Evolutionary conservation across 345 rosid genomes (phyloP), one percentile per base, ranked within the genome.

Genomic region (Salix suchowensis): DNA sequence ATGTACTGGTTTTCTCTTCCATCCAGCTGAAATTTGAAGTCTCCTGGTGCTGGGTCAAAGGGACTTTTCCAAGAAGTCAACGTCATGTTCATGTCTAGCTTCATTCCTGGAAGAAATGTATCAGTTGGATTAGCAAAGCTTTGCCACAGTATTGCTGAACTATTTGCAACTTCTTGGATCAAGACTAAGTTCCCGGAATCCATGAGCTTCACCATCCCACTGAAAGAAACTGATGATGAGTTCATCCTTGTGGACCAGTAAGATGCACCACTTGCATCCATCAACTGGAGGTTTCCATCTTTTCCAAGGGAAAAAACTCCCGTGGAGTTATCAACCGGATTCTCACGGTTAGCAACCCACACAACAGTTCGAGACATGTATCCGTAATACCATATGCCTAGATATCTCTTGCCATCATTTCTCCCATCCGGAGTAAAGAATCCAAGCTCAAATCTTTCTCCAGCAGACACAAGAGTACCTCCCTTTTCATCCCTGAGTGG

Each of bases 11-110:
- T 52, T 13, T 52, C 6, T 14, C 8, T 50, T 15, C 36, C 30
- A 50, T 75, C 66, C 23, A 21, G 65, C 37, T 54, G 64, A 52
- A 75, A 75, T 4, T 5, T 66, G 65, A 75, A 75, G 12, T 75
- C 34, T 13, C 78, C 78, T 34, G 72, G 26, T 30, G 44, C 78
- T 9, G 78, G 78, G 34, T 75, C 44, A n/a, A 0, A 0, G 24
- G 7, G 16, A 50, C 62, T 66, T 24, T 23, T 74, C 70, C 71
- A 65, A 3, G 71, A 65, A 65, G 34, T 15, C 64, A 65, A 65
- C 23, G 6, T 14, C 4, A 65, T 2, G 9, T 32, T 18, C 14
- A 13, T 15, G 21, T 26, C 21, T 44, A 46, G 4, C 52, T 46
- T 46, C 52, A 46, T 46, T 4, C 52, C 52, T 0, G 69, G 69